These are phyloP conservation scores for Litsea cubeba DNA, from an alignment of 164 flowering plant species.

Conservation along the genomic window DNA sequence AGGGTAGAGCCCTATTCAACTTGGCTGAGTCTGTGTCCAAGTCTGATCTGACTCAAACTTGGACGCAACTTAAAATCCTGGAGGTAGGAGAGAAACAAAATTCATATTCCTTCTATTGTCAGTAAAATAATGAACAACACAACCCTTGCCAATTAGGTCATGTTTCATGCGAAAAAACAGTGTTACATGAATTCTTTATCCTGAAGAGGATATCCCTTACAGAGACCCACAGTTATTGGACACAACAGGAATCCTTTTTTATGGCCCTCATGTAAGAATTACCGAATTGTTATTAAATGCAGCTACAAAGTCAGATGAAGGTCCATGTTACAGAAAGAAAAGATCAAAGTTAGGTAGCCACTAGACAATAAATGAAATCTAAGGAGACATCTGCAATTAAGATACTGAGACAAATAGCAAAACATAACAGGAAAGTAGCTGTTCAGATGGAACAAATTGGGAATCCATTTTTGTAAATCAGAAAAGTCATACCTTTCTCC, in stretches of 20 bases:
- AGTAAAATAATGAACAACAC: not conserved
- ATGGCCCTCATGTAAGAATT: not conserved
- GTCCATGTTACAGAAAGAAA: not conserved
- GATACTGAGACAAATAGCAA: not conserved
- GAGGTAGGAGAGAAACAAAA: too few relatives aligned
- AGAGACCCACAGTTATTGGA: not conserved
- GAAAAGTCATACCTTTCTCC: slow-evolving; percentile 57
- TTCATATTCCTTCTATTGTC: not conserved
- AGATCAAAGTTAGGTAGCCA: not conserved
- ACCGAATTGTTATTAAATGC: not conserved
- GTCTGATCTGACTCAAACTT: too few relatives aligned
- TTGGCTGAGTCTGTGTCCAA: too few relatives aligned
- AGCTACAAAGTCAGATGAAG: not conserved
- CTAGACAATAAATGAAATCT: not conserved
- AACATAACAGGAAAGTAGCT: not conserved
- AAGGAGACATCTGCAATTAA: not conserved
- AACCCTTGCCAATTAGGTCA: not conserved
- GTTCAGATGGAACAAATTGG: not conserved
- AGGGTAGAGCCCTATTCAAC: not conserved
- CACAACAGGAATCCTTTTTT: not conserved
- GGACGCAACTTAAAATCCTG: too few relatives aligned
- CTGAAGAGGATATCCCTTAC: not conserved
- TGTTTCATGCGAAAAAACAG: not conserved
- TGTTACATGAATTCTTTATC: not conserved
- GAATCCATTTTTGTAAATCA: not conserved